Percentiles rank a stretch among this genome's conserved stretches.
phyloP scores from a whole-genome alignment of 2,329 filamentous ascomycete genomes.

The Monilinia vaccinii-corymbosi region DNA sequence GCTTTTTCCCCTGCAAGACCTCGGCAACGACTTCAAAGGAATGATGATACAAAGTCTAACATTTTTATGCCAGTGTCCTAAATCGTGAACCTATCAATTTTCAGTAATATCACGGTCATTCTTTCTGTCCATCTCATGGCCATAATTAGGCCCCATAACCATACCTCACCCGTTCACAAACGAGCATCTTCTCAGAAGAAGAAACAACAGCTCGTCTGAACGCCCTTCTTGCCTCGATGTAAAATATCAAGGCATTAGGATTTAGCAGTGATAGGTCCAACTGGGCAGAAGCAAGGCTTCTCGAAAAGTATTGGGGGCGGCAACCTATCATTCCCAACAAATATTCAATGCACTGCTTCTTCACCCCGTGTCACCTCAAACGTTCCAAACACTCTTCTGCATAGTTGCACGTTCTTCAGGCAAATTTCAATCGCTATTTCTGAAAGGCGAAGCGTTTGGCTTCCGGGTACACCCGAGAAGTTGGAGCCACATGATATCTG shows the following conservation, averaged over 20 bases:
- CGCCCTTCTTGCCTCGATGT: not conserved
- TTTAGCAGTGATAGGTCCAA: not conserved
- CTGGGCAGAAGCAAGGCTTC: constrained; percentile 1
- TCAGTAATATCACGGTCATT: not conserved
- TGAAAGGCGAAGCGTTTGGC: not conserved
- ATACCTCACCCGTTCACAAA: not conserved
- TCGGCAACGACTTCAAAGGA: not conserved
- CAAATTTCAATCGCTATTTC: not conserved
- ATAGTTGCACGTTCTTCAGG: constrained; percentile 1
- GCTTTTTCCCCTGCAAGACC: not conserved
- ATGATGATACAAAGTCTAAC: not conserved
- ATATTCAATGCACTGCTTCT: not conserved
- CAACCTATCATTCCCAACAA: not conserved
- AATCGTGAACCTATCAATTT: not conserved
- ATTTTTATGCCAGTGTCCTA: not conserved
- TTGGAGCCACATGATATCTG: not conserved
- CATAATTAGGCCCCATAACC: not conserved
- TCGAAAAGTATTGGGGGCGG: not conserved
- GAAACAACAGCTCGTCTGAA: not conserved
- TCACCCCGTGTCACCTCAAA: not conserved
- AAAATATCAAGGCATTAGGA: not conserved
- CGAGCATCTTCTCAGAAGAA: not conserved
- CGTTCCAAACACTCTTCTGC: not conserved
- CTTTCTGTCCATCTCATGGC: not conserved
- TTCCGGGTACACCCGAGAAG: not conserved